phyloP scores from a whole-genome alignment of 2,329 filamentous ascomycete genomes.

The Pyrenophora tritici-repentis region DNA sequence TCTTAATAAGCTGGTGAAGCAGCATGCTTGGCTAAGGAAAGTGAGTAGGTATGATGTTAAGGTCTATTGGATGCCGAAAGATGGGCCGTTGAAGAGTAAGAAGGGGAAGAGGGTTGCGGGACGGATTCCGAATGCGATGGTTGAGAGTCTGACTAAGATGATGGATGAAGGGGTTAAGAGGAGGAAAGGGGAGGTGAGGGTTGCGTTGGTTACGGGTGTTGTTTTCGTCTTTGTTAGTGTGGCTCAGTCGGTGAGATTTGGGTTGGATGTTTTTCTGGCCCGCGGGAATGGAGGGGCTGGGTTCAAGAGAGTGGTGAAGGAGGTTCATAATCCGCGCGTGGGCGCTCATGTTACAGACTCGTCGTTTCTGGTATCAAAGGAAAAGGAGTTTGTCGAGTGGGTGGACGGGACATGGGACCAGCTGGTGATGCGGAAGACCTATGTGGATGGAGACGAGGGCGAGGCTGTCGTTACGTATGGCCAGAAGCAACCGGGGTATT shows the following conservation, averaged over 20 bases:
- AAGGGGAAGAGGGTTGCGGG: conserved; percentile 24
- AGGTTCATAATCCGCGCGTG: conserved; percentile 1
- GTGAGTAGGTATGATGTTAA: conserved; percentile 30
- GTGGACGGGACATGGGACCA: background rate
- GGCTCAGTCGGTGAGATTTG: conserved; percentile 14
- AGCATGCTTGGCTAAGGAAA: conserved; percentile 31
- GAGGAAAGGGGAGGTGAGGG: conserved; percentile 20
- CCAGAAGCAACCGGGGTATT: background rate
- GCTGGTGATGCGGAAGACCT: conserved; percentile 8
- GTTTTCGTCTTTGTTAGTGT: background rate
- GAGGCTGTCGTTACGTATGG: background rate
- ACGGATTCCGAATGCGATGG: conserved; percentile 25
- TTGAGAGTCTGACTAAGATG: conserved; percentile 19
- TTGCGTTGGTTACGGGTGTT: conserved; percentile 16
- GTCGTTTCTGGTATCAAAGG: background rate
- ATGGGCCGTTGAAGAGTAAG: conserved; percentile 20
- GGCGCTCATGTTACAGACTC: background rate
- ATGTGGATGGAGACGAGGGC: background rate
- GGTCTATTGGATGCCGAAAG: conserved; percentile 30
- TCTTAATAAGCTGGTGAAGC: conserved; percentile 31
- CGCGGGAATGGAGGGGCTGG: background rate
- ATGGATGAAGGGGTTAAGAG: conserved; percentile 18
- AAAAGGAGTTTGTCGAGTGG: conserved; percentile 7
- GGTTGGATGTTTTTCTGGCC: conserved; percentile 18
- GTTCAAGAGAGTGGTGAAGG: conserved; percentile 5